Conservation (phyloP, 2,329 filamentous ascomycete species). For the Colletotrichum sidae region DNA sequence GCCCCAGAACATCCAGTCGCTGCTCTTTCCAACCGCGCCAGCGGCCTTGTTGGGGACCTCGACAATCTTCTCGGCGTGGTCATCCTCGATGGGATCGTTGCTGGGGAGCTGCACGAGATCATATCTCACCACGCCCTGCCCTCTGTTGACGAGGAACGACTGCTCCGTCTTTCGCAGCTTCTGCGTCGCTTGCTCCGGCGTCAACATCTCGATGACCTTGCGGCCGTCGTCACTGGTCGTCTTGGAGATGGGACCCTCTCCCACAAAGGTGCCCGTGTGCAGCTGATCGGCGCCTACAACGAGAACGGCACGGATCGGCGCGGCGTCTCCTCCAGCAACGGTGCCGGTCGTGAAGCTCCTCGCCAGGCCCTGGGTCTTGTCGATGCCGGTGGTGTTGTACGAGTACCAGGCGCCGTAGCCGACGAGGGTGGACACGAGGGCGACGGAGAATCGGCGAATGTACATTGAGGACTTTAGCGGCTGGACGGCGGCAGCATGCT, state of each 20-base stretch:
- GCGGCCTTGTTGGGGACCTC: constrained; percentile 76
- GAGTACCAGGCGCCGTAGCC: constrained; percentile 83
- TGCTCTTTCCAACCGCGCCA: constrained; percentile 61
- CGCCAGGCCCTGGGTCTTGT: constrained; percentile 49
- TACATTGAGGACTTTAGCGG: constrained; percentile 80
- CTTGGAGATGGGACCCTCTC: constrained; percentile 89
- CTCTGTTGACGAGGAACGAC: constrained; percentile 90
- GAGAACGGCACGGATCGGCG: constrained; percentile 75
- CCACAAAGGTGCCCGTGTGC: constrained; percentile 86
- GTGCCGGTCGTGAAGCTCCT: constrained; percentile 56
- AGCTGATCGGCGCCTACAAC: constrained; percentile 92
- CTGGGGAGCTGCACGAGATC: constrained; percentile 94
- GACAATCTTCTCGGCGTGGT: constrained; percentile 98
- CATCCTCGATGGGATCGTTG: constrained; percentile 98
- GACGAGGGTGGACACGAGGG: constrained; percentile 76
- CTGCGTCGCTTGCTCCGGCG: constrained; percentile 90
- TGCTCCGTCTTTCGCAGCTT: constrained; percentile 91
- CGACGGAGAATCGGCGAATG: constrained; percentile 74
- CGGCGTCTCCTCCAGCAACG: constrained; percentile 49
- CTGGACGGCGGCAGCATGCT: constrained; percentile 54
- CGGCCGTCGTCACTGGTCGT: constrained; percentile 85
- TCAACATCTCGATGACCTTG: constrained; percentile 95
- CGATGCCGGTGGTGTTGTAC: constrained; percentile 62
- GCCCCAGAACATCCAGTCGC: constrained; percentile 99
- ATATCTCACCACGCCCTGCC: constrained; percentile 92